Base-by-base conservation (phyloP, 1,284 basidiomycete species). In the Cutaneotrichosporon cutaneum region DNA sequence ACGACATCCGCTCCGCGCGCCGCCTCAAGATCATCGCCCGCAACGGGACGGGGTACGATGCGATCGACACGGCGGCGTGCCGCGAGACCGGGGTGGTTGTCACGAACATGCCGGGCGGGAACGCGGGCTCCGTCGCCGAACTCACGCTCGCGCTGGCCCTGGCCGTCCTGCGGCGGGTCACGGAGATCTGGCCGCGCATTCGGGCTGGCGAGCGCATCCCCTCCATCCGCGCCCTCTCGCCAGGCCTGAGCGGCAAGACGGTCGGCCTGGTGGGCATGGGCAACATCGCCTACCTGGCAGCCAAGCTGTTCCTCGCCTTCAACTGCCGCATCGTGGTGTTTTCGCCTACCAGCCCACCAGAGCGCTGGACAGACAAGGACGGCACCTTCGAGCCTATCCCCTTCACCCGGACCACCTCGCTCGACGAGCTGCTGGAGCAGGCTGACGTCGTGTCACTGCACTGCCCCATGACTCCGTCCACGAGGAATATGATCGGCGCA, bases 121-220 rank as follows among this genome's bases (percentile, higher is more conserved):
- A 73, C 58, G 68, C 65, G 3, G 60, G 64, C 18, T 83, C 85
- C 0, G 75, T 78, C 1, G 75, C 71, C 10, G 77, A 81, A n/a
- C 77, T 88, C 50, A 82, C 87, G 33, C 75, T 89, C 14, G 83
- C 83, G 1, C 83, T 85, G 5, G 82, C 82, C 35, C 81, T 87
- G 56, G 76, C 83, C 58, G 77, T 88, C 26, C 76, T 80, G 10
- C 71, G 80, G 1, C 85, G 88, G 64, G 81, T 88, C 62, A 77
- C 76, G 18, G 83, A 84, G 68, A 72, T 83, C 14, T 83, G 83
- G 71, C 71, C 74, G 0, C 77, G 81, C 32, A 83, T 84, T 51
- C 75, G 81, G 8, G 79, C 79, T 26, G 88, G 87, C 83, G 86
- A 88, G 68, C 81, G 80, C 4, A 77, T 82, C 2, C 74, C 86